These are phyloP conservation scores for Penicillium sp. DNA, from an alignment of 2,329 filamentous ascomycete species.

Conservation along the genomic window DNA sequence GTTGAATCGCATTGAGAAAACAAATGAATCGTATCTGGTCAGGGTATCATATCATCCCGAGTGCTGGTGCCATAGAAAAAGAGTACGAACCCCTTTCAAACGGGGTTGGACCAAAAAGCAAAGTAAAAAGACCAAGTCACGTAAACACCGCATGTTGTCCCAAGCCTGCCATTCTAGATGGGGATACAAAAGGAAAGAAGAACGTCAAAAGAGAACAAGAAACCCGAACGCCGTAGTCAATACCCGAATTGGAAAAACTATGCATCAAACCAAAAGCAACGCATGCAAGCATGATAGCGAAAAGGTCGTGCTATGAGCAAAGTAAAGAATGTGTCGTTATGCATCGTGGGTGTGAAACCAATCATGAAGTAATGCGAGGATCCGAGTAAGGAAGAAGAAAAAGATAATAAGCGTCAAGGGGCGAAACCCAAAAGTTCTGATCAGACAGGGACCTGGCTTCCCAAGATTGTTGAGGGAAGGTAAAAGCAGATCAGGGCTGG, in stretches of 20 bases:
- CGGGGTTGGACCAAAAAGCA: background rate
- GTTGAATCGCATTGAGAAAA: constrained; percentile 10
- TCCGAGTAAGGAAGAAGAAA: background rate
- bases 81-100: constrained; percentile 1
- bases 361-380: too few relatives aligned
- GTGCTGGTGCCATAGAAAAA: too few relatives aligned
- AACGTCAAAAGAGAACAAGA: constrained; percentile 6
- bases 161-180: constrained; percentile 28
- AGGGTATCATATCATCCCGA: constrained; percentile 30
- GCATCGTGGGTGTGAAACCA: constrained; percentile 11
- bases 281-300: constrained; percentile 23
- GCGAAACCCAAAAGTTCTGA: background rate
- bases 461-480: background rate
- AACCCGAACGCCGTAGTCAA: constrained; percentile 14
- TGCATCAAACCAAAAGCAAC: constrained; percentile 1
- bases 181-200: constrained; percentile 5
- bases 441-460: background rate
- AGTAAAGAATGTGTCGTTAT: constrained; percentile 18
- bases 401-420: background rate
- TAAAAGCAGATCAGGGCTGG: constrained; percentile 9
- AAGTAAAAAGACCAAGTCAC: constrained; percentile 4
- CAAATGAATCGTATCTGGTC: constrained; percentile 23
- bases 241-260: constrained; percentile 7
- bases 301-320: constrained; percentile 11
- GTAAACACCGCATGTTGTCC: constrained; percentile 16